Base-by-base conservation (phyloP, 1,284 basidiomycete genomes). In the Heterobasidion irregulare region DNA sequence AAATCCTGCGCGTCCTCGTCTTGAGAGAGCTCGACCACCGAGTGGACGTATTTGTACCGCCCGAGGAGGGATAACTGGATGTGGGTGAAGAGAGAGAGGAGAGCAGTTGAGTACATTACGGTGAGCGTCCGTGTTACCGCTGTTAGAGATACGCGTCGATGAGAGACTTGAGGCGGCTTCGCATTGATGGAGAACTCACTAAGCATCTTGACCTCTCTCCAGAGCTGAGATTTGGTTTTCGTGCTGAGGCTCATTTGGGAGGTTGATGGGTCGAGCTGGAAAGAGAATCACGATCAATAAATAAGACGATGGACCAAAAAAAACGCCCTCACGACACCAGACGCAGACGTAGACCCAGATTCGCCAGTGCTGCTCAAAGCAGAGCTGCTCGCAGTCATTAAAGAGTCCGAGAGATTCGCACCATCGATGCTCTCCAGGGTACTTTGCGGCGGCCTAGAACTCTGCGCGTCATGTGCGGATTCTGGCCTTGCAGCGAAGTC, bases 51-150 rank as follows among this genome's bases (percentile, higher is more conserved):
- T 64, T 89, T 86, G 36, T 79, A 76, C 1, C 92, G 80, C n/a
- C 90, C 92, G 54, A 96, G 81, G 6, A 94, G 70, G 51, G 84
- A 89, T 45, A 96, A 80, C 66, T 96, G 93, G 33, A 92, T 77
- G 52, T 86, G 80, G 1, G 92, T 94, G 59, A 94, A 80, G 9
- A 96, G 76, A 2, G 87, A 80, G 41, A 96, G 80, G 33, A 96
- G 79, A 19, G 88, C 86, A 44, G 85, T 80, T 3, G 90, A 83
- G 68, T 96, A 96, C 16, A 95, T 69, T 0, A 86, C 82, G 8
- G 92, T 94, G 47, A 96, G 70, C n/a, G 89, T 87, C 52, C 93
- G 79, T 3, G 92, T 92, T 63, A 96, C 83, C 1, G 93, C 88
- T 92, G 56, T n/a, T 6, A 26, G 5, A 9, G 0, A 41, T 61